Base-by-base conservation (phyloP, 306 rosid genomes). In the Sindora glabra region DNA sequence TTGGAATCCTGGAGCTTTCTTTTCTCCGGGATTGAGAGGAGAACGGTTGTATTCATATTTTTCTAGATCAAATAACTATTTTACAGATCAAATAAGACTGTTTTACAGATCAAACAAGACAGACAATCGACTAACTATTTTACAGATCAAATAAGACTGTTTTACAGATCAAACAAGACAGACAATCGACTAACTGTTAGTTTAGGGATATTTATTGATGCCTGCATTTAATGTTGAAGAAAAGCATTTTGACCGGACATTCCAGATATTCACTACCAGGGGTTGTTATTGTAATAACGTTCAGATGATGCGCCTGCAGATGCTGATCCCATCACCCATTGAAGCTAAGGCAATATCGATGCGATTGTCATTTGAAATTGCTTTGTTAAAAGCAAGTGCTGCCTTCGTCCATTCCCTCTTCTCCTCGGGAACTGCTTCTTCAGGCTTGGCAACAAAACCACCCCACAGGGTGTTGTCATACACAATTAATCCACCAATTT, bases 231-330 rank as follows among this genome's bases (percentile, higher is more conserved):
- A 44, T 40, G 53, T 21, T 15, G 54, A 33, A 22, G 26, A 59
- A 1, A 21, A 59, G 46, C 32, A 6, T n/a, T n/a, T n/a, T n/a
- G n/a, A n/a, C n/a, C n/a, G n/a, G n/a, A n/a, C n/a, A n/a, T n/a
- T n/a, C n/a, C n/a, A n/a, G n/a, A n/a, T n/a, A n/a, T n/a, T n/a
- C n/a, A n/a, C n/a, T n/a, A n/a, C n/a, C n/a, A n/a, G n/a, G n/a
- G n/a, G n/a, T n/a, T n/a, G n/a, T n/a, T n/a, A n/a, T n/a, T n/a
- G n/a, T n/a, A n/a, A n/a, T n/a, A n/a, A n/a, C n/a, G n/a, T n/a
- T 77, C 19, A 78, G 2, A 14, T 36, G 45, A 69, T 14, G 30
- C 83, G 77, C 61, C 72, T 66, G 54, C 71, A 71, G 14, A 71
- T 72, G 24, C 12, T 53, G 30, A 79, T 53, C 0, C 80, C 80